Evolutionary conservation across 352 stramenopile genomes (phyloP).

Genomic region (Globisporangium emineosum): DNA sequence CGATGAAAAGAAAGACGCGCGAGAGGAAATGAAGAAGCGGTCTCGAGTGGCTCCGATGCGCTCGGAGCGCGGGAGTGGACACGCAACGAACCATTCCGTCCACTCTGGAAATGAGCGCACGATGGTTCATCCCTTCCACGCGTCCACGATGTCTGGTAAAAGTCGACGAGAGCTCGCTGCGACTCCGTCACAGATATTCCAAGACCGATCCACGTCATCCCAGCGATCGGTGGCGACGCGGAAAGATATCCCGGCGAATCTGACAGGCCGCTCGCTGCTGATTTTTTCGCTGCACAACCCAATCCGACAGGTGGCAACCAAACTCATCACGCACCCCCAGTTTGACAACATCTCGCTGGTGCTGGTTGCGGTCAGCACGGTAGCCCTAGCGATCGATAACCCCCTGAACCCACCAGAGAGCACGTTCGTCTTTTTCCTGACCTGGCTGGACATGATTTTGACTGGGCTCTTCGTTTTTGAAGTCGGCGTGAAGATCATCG

Average conservation of each 20-base stretch:
- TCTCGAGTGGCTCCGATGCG: conserved; percentile 24
- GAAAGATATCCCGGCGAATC: conserved; percentile 15
- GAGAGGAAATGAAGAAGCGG: conserved; percentile 33
- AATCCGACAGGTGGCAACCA: conserved; percentile 41
- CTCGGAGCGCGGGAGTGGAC: conserved; percentile 6
- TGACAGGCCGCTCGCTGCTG: conserved; percentile 39
- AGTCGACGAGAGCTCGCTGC: conserved; percentile 24
- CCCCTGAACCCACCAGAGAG: conserved; percentile 50
- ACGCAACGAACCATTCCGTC: neutral
- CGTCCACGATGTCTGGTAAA: conserved; percentile 9
- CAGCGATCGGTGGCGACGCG: neutral
- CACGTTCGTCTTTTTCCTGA: conserved; percentile 44
- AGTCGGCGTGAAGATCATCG: conserved; percentile 84
- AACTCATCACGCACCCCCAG: conserved; percentile 48
- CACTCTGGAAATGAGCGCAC: conserved; percentile 11
- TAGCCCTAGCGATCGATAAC: conserved; percentile 76
- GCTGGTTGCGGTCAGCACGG: conserved; percentile 67
- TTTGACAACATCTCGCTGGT: conserved; percentile 81
- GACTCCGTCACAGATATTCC: conserved; percentile 29
- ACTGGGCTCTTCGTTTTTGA: conserved; percentile 88
- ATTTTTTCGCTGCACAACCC: conserved; percentile 47
- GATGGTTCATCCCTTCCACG: conserved; percentile 4
- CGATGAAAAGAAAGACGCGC: conserved; percentile 40
- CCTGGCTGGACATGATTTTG: conserved; percentile 59
- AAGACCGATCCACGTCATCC: conserved; percentile 19